These are phyloP conservation scores for Xylariaceae sp. DNA, from an alignment of 2,329 filamentous ascomycete genomes.

Conservation along the genomic window DNA sequence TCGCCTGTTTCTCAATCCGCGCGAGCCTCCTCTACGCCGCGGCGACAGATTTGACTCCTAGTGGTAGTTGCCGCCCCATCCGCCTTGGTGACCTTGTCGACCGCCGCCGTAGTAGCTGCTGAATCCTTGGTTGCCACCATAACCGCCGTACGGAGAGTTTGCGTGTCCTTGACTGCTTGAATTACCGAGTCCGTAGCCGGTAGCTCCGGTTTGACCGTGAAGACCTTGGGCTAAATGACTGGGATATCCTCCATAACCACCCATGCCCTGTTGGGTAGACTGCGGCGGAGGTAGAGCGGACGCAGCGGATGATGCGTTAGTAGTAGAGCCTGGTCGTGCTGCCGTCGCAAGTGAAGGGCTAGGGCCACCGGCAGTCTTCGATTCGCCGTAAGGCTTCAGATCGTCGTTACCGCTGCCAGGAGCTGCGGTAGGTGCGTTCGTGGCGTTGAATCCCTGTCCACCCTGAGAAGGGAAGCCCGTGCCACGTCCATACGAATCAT, in stretches of 20 bases:
- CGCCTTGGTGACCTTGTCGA: constrained; percentile 45
- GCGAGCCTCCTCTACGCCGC: constrained; percentile 18
- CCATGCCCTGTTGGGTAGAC: constrained; percentile 49
- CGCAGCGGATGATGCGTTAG: constrained; percentile 49
- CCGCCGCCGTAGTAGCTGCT: constrained; percentile 43
- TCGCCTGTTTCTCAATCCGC: constrained; percentile 18
- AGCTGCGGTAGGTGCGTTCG: constrained; percentile 42
- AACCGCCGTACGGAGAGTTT: constrained; percentile 50
- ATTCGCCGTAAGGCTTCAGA: constrained; percentile 54
- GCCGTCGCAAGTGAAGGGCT: constrained; percentile 52
- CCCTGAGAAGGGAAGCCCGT: constrained; percentile 51
- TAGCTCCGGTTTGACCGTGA: constrained; percentile 42
- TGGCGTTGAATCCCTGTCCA: constrained; percentile 49
- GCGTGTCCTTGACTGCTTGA: constrained; percentile 48
- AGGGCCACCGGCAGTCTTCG: constrained; percentile 49
- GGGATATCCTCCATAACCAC: constrained; percentile 51
- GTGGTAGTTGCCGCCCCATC: constrained; percentile 58
- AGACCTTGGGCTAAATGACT: constrained; percentile 49
- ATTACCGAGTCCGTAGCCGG: constrained; percentile 50
- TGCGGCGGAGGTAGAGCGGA: constrained; percentile 52
- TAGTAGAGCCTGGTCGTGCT: constrained; percentile 53
- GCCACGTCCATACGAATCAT: constrained; percentile 51
- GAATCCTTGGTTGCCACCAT: constrained; percentile 44
- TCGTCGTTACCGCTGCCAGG: constrained; percentile 45
- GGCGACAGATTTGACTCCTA: constrained; percentile 24